Evolutionary conservation across 208 protist genomes (phyloP), one percentile per base, ranked within the genome.

Genomic region (Herpetomonas samuelpessoai): DNA sequence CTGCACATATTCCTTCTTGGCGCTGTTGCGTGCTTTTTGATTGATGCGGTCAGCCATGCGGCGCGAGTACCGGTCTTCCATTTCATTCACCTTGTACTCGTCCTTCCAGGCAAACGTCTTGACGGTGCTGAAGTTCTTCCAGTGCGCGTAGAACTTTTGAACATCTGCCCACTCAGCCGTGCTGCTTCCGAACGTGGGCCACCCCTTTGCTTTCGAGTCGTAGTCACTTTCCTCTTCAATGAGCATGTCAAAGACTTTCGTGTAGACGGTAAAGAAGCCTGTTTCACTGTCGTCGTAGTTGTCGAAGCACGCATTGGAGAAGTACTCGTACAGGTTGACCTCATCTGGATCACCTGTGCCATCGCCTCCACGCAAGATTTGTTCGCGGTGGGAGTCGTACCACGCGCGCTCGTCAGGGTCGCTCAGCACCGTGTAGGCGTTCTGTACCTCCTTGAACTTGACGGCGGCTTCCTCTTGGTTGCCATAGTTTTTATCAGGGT

Each of bases 331-430:
- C 51, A 96, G 55, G 51, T 93, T 91, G 38, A 92, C 61, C 25
- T 88, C 84, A 27, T 96, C 70, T 16, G 71, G 62, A n/a, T 79
- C 79, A 41, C 35, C 65, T 3, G 50, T 67, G 26, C 71, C 74
- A 29, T 89, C 80, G 35, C 62, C 81, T 22, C 90, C 86, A 38
- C 75, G 68, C 9, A 96, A 70, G 49, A 96, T 93, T 14, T 68
- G 70, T 62, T 93, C 86, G 21, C 86, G 73, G 65, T 96, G 90
- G n/a, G 86, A 74, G 69, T 97, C 92, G 66, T 97, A 97, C 86
- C 86, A 92, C 6, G 79, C 84, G 10, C 91, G 86, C 65, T 95
- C 89, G 24, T 91, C 56, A 10, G 79, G 53, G 62, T 97, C 90
- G 59, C 78, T 89, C 44, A 97, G 76, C 46, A 96, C 64, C 0